Conservation (phyloP, 192 early-diverging fungal species). For the Allomyces javanicus region DNA sequence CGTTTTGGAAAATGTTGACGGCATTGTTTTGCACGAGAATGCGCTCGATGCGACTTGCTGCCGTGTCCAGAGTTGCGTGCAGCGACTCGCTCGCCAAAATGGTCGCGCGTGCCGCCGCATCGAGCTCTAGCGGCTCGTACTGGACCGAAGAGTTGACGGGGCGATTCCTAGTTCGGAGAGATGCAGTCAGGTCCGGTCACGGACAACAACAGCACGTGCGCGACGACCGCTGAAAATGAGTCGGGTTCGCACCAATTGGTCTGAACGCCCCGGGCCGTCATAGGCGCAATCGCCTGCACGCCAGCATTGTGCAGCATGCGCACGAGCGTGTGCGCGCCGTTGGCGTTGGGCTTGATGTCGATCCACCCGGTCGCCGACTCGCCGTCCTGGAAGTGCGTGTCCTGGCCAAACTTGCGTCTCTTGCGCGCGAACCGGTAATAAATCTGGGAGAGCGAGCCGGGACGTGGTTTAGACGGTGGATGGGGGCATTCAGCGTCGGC, state of each 20-base stretch:
- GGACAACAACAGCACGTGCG: no score
- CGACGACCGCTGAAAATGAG: neutral
- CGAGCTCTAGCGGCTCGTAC: conserved; percentile 1
- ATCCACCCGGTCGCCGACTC: neutral
- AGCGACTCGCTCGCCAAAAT: conserved; percentile 4
- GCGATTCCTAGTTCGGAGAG: conserved; percentile 7
- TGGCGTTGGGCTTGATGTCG: conserved; percentile 1
- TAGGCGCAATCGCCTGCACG: neutral
- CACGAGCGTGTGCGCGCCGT: conserved; percentile 1
- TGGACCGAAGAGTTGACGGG: conserved; percentile 8
- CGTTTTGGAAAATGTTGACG: conserved; percentile 35
- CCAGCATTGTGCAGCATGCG: neutral
- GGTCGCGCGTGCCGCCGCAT: neutral
- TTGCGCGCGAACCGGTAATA: neutral
- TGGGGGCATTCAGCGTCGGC: no score
- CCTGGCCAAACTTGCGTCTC: neutral
- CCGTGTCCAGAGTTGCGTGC: conserved; percentile 8
- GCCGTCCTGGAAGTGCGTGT: neutral
- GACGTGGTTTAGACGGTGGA: no score
- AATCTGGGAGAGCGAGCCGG: neutral
- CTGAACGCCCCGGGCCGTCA: no score
- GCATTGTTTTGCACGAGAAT: conserved; percentile 31
- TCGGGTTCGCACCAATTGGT: no score
- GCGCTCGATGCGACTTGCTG: conserved; percentile 15
- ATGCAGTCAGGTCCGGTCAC: no score